Conservation (phyloP, 306 rosid species). For the Carpinus fangiana region DNA sequence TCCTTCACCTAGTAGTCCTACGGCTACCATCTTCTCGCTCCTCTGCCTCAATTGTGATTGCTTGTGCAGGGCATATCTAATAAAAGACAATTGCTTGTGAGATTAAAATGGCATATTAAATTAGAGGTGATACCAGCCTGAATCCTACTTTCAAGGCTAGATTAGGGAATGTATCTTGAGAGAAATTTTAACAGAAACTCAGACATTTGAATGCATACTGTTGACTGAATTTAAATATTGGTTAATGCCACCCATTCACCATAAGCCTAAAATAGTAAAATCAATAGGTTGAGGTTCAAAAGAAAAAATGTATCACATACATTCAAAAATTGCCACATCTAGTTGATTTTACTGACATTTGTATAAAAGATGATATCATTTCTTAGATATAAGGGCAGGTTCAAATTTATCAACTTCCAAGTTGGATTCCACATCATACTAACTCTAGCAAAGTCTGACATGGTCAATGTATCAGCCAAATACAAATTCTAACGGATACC, state of each 20-base stretch:
- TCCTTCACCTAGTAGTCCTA: slow-evolving; percentile 86
- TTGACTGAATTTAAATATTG: neutral
- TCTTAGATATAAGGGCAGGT: neutral
- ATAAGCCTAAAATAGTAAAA: neutral
- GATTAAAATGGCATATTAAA: slow-evolving; percentile 12
- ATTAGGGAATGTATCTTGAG: neutral
- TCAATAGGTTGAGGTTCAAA: neutral
- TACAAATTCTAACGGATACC: neutral
- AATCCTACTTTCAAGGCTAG: neutral
- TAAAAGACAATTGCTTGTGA: slow-evolving; percentile 7
- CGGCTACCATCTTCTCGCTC: slow-evolving; percentile 99
- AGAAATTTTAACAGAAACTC: neutral
- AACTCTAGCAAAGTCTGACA: neutral
- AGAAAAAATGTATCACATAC: neutral
- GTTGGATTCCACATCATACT: neutral
- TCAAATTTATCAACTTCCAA: neutral
- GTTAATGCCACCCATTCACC: neutral
- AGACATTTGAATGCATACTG: neutral
- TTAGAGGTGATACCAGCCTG: slow-evolving; percentile 5
- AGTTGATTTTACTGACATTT: neutral
- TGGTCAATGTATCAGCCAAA: neutral
- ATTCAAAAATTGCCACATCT: neutral
- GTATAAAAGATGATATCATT: neutral
- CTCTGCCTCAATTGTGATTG: slow-evolving; percentile 98
- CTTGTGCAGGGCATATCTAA: slow-evolving; percentile 98